Conservation (phyloP, 805 yeast genomes). For the Myxozyma neotropica region DNA sequence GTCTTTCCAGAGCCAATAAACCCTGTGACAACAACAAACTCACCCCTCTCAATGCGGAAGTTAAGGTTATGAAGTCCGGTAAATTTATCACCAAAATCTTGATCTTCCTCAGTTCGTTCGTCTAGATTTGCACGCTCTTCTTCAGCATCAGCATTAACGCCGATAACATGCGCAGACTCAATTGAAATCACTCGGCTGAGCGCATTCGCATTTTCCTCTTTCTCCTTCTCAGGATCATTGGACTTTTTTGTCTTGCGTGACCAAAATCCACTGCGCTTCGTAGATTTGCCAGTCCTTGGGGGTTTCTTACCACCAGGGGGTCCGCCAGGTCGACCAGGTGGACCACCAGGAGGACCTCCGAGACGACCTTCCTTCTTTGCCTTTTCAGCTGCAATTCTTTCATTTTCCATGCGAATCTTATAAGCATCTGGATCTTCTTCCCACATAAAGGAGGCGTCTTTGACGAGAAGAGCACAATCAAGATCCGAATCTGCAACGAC, state of each 20-base stretch:
- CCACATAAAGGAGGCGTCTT: constrained; percentile 69
- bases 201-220: constrained; percentile 25
- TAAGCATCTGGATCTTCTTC: constrained; percentile 49
- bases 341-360: not conserved
- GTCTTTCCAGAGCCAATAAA: constrained; percentile 82
- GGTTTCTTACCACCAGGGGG: not conserved
- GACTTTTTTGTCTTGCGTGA: constrained; percentile 4
- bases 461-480: constrained; percentile 53
- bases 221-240: constrained; percentile 21
- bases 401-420: constrained; percentile 15
- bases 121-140: constrained; percentile 36
- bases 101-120: constrained; percentile 30
- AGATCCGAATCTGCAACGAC: constrained; percentile 42
- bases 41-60: constrained; percentile 60
- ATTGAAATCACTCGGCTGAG: constrained; percentile 29
- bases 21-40: constrained; percentile 76
- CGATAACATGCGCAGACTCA: constrained; percentile 37
- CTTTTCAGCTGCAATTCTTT: constrained; percentile 4
- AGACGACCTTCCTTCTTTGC: not conserved
- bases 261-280: not conserved
- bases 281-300: not conserved
- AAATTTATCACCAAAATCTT: constrained; percentile 1
- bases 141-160: constrained; percentile 1
- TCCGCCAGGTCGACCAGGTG: not conserved
- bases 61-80: constrained; percentile 50